Evolutionary conservation across 345 rosid species (phyloP), one percentile per base, ranked within the genome.

Genomic region (Murraya koenigii): DNA sequence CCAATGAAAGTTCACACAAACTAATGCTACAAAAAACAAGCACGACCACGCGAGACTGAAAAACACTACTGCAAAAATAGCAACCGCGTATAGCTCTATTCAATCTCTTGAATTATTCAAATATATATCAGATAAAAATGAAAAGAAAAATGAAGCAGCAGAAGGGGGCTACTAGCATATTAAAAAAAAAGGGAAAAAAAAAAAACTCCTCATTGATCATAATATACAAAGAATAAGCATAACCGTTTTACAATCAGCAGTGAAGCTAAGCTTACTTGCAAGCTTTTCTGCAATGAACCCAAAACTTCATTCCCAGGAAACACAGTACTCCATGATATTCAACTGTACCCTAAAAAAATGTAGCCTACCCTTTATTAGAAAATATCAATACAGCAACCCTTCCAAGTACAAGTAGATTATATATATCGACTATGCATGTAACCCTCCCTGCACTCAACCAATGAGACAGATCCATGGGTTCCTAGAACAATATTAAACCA

Each of bases 161-260:
- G 0, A 5, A 44, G 5, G 17, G 49, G 49, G 15, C 17, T 11
- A 52, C 22, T 17, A 30, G 32, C 67, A 32, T 17, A 30, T 14
- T 62, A 30, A 15, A 20, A 55, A 9, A 6, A 58, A 73, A 60
- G 25, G 0, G 4, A 2, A 0, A 41, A 13, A 44, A 44, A 15
- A 38, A 44, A 30, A 35, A 25, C 3, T 10, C 39, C 33, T 41
- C 52, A 36, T 47, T 69, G 7, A 80, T 66, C 78, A 55, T 76
- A 72, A 52, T 47, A 70, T 78, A 70, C 44, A 82, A 78, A 74
- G 81, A 75, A 78, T 82, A 68, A 6, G 60, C 56, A 59, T 77
- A 62, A 56, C 79, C 32, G 39, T 68, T 74, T 69, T 79, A 79
- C 82, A 82, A 76, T 54, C 66, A 54, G 75, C 76, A 69, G 77